Evolutionary conservation across 2,329 filamentous ascomycete species (phyloP), one percentile per base, ranked within the genome.

Genomic region (Sporothrix inflata): DNA sequence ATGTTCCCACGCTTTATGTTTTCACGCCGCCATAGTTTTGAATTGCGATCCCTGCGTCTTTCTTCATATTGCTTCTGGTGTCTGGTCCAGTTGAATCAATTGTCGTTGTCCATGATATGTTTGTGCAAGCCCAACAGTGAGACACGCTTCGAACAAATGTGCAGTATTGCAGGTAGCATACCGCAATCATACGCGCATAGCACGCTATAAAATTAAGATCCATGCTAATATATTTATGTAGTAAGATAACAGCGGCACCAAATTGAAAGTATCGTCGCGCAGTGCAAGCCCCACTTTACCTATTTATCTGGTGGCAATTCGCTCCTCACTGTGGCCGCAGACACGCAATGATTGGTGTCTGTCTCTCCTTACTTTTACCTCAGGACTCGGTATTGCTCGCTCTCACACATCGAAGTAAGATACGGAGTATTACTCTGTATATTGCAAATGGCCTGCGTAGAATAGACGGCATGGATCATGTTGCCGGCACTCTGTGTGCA

Each of bases 11-110:
- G 40, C n/a, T n/a, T 63, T 19, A 45, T 63, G 40, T 40, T 42
- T 63, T 24, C 21, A 65, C 60, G 60, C 27, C 60, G 38, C 57
- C 38, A 63, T 24, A 42, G 57, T 63, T 42, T 63, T 11, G 51
- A 14, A 19, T 57, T 34, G 6, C 51, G 5, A 14, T 4, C 30
- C 14, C 14, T 47, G 19, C 14, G 14, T 14, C 4, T 47, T 47
- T 47, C 12, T 47, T 19, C 45, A n/a, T 19, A 19, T 19, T 6
- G 3, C 30, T 34, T 34, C 3, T 34, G 3, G 3, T 34, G 30
- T 34, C 30, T 34, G 3, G 30, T 34, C 30, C 3, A 34, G 30
- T 34, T 34, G 30, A 45, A 11, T 45, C 16, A 45, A 45, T 45
- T 45, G 30, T 34, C 30, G 30, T 34, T 34, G 30, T 34, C 30